A percentile compares a stretch with the other conserved stretches of the same genome.
Conservation (phyloP, 257 asterid species). For the Primulina tabacum region DNA sequence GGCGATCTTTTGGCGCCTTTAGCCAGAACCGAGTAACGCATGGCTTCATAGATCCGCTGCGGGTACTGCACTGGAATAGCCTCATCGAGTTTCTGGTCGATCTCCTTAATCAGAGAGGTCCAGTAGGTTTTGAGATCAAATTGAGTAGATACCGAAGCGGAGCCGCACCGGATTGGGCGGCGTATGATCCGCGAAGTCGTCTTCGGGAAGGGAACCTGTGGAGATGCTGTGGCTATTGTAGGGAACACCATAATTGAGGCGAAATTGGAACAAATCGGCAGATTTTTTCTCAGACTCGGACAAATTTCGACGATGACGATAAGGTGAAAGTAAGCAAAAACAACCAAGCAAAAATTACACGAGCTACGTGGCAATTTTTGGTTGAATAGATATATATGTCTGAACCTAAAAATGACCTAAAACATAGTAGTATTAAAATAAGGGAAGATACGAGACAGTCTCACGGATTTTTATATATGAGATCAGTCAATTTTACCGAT, state of each 20-base stretch:
- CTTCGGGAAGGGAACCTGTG: slow-evolving; percentile 29
- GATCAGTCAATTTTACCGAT: no score
- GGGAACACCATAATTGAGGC: slow-evolving; percentile 33
- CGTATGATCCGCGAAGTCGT: slow-evolving; percentile 34
- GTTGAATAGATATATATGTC: no score
- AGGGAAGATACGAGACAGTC: no score
- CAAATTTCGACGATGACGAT: no score
- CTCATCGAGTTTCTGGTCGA: slow-evolving; percentile 77
- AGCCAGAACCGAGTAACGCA: slow-evolving; percentile 89
- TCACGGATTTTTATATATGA: no score
- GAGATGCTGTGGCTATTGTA: slow-evolving; percentile 25
- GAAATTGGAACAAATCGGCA: neutral
- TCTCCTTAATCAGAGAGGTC: slow-evolving; percentile 70
- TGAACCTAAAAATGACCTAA: no score
- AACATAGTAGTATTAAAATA: no score
- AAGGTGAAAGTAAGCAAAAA: no score
- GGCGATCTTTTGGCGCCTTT: slow-evolving; percentile 93
- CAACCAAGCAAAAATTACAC: no score
- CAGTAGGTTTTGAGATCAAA: slow-evolving; percentile 85
- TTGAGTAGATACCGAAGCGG: slow-evolving; percentile 33
- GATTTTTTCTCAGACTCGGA: neutral
- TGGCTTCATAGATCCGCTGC: slow-evolving; percentile 85
- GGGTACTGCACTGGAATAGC: slow-evolving; percentile 84
- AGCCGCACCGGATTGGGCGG: slow-evolving; percentile 47
- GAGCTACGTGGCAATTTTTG: no score